These are phyloP conservation scores for Aureobasidium sp. DNA, from an alignment of 2,329 filamentous ascomycete genomes.

Conservation along the genomic window DNA sequence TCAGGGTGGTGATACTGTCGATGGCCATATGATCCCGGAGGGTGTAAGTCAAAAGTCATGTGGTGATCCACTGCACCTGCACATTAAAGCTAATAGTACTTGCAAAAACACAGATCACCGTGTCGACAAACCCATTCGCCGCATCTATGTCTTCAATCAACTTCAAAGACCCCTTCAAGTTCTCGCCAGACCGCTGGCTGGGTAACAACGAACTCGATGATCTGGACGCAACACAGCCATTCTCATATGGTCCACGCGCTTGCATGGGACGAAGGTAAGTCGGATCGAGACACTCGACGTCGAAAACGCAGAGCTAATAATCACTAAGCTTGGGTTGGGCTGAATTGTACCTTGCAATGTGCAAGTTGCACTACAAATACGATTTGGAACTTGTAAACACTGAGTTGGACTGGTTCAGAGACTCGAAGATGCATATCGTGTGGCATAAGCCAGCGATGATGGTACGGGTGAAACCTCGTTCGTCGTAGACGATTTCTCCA, in stretches of 20 bases:
- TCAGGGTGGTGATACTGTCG: neutral
- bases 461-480: neutral
- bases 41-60: neutral
- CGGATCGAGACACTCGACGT: no score
- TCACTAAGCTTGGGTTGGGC: neutral
- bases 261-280: neutral
- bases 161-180: neutral
- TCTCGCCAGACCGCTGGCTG: neutral
- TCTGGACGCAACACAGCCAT: neutral
- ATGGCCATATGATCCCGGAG: neutral
- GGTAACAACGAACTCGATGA: neutral
- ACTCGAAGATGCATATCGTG: neutral
- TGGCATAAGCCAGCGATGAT: neutral
- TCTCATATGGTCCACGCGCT: neutral
- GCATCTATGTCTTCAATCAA: neutral
- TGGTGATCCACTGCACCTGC: no score
- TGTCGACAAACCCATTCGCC: neutral
- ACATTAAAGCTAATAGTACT: neutral
- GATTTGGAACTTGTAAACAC: neutral
- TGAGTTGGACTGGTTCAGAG: neutral
- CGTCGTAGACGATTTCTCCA: neutral
- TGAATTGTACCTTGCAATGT: neutral
- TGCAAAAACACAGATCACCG: neutral
- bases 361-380: neutral
- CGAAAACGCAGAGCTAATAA: neutral